Conservation (phyloP, 1,284 basidiomycete genomes). For the Cystobasidiaceae sp. region DNA sequence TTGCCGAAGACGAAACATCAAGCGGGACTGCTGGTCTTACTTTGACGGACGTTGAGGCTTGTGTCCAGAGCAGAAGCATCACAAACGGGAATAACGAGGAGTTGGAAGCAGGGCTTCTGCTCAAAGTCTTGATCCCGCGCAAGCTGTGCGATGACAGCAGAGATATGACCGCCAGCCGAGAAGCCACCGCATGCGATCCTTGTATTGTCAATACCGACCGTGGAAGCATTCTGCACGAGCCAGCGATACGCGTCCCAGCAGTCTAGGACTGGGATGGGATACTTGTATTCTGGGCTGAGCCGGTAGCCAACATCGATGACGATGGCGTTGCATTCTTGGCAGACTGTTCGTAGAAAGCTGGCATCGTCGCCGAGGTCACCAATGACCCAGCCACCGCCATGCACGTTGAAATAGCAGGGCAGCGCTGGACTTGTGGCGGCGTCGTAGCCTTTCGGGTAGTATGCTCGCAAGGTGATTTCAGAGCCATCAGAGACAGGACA, state of each 20-base stretch:
- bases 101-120: conserved; percentile 24
- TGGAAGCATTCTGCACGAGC: not conserved
- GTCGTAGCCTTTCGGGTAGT: conserved; percentile 19
- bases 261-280: conserved; percentile 25
- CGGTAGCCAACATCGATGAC: conserved; percentile 30
- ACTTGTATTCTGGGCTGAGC: conserved; percentile 27
- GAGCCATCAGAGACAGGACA: not conserved
- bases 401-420: conserved; percentile 26
- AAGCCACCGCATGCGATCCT: conserved; percentile 29
- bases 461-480: conserved; percentile 6
- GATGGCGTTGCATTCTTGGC: conserved; percentile 11
- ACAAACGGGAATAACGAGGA: conserved; percentile 33
- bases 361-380: conserved; percentile 27
- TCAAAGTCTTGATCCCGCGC: conserved; percentile 20
- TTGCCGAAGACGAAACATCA: too few species aligned
- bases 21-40: too few species aligned
- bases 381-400: conserved; percentile 31
- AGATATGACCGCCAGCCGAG: conserved; percentile 30
- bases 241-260: conserved; percentile 29
- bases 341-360: conserved; percentile 23
- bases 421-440: not conserved
- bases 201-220: conserved; percentile 12
- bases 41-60: not conserved
- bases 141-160: conserved; percentile 18
- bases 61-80: conserved; percentile 30